Evolutionary conservation across 2,329 filamentous ascomycete genomes (phyloP).

Genomic region (Ophiosphaerella herpotricha): DNA sequence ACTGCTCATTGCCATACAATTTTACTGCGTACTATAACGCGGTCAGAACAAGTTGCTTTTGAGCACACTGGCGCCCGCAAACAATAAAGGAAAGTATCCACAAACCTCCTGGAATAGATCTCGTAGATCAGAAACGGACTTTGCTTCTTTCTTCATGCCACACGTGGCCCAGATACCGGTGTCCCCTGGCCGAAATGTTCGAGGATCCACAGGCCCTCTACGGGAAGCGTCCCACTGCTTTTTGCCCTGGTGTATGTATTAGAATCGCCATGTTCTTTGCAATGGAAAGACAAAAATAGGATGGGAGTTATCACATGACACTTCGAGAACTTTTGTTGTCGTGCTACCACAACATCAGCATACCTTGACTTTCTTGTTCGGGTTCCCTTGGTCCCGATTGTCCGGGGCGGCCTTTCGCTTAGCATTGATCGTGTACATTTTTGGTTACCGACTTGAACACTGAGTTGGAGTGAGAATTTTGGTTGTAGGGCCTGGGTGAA

Average conservation of each 20-base stretch:
- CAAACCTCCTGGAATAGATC: conserved; percentile 69
- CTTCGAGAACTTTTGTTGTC: conserved; percentile 11
- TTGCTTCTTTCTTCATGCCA: conserved; percentile 70
- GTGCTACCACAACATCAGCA: conserved; percentile 22
- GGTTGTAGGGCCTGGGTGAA: no score
- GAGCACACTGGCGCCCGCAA: background rate
- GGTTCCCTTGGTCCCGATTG: conserved; percentile 24
- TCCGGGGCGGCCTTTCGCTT: conserved; percentile 47
- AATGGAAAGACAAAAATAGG: conserved; percentile 24
- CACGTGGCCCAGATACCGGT: conserved; percentile 80
- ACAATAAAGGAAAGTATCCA: conserved; percentile 7
- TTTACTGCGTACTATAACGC: conserved; percentile 70
- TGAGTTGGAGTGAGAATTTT: no score
- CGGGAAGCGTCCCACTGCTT: conserved; percentile 52
- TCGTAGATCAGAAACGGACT: conserved; percentile 69
- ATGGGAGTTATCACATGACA: conserved; percentile 15
- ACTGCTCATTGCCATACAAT: conserved; percentile 48
- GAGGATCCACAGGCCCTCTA: conserved; percentile 36
- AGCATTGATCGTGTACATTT: conserved; percentile 25
- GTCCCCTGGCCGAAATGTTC: conserved; percentile 67
- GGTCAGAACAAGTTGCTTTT: conserved; percentile 16
- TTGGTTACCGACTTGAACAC: background rate
- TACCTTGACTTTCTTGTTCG: conserved; percentile 46
- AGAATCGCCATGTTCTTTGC: conserved; percentile 14
- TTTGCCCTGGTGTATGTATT: conserved; percentile 41